Percentiles rank a stretch among this genome's conserved stretches.
phyloP scores from a whole-genome alignment of 139 green algal species.

The Chlorella sp. region DNA sequence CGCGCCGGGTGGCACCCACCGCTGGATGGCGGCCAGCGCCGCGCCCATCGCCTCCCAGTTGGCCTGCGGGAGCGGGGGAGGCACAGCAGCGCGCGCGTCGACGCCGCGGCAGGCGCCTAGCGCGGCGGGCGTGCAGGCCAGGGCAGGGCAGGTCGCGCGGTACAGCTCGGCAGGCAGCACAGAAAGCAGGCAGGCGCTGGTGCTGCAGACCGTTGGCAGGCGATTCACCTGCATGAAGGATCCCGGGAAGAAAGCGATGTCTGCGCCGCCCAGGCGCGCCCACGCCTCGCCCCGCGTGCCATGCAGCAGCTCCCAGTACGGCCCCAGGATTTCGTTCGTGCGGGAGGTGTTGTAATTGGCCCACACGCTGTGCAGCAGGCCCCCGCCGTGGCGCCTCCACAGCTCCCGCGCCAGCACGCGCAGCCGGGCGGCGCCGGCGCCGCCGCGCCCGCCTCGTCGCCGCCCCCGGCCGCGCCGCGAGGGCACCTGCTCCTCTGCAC shows the following conservation, averaged over 20 bases:
- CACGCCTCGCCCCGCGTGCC: constrained; percentile 36
- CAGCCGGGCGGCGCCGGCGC: no score
- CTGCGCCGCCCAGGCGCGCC: constrained; percentile 54
- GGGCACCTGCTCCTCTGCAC: neutral
- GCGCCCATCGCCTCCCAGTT: constrained; percentile 67
- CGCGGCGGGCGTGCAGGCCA: no score
- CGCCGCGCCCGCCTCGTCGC: neutral
- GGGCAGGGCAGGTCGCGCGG: neutral
- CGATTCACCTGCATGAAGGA: constrained; percentile 56
- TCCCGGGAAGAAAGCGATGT: constrained; percentile 61
- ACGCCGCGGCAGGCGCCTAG: neutral
- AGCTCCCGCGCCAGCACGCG: neutral
- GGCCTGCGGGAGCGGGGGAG: constrained; percentile 38
- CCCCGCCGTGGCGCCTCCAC: neutral
- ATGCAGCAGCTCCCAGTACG: constrained; percentile 42
- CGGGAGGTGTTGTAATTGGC: constrained; percentile 65
- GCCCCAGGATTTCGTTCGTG: constrained; percentile 59
- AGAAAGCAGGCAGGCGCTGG: neutral
- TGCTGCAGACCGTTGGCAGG: neutral
- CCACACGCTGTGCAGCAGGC: constrained; percentile 73
- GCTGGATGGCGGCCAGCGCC: constrained; percentile 44
- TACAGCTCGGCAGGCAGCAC: neutral
- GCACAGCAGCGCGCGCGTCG: neutral
- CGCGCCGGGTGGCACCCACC: constrained; percentile 35
- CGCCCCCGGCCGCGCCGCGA: neutral